These are phyloP conservation scores for Nakaseomyces nivariensis DNA, from an alignment of 1,139 yeast species.

Conservation along the genomic window DNA sequence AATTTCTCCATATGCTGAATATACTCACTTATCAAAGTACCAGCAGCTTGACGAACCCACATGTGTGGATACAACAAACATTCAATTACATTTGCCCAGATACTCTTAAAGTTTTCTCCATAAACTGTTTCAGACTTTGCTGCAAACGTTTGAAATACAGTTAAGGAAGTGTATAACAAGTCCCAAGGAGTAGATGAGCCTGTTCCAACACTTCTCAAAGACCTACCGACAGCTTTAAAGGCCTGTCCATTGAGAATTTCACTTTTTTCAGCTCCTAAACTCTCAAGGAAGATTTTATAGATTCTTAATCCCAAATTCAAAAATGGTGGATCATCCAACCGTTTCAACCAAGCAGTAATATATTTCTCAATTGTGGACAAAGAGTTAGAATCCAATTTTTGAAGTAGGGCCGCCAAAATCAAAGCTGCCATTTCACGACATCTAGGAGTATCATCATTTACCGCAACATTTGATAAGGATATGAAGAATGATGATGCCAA, in stretches of 20 bases:
- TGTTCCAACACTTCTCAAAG: conserved; percentile 33
- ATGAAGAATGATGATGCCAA: conserved; percentile 72
- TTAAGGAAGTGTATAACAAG: conserved; percentile 55
- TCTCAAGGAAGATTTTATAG: conserved; percentile 51
- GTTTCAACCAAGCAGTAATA: conserved; percentile 59
- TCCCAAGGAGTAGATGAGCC: conserved; percentile 54
- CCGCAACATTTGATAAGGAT: conserved; percentile 65
- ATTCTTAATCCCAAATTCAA: conserved; percentile 70
- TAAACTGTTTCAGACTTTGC: conserved; percentile 32
- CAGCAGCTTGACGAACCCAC: conserved; percentile 72
- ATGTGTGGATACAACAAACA: conserved; percentile 76
- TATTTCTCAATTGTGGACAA: conserved; percentile 46
- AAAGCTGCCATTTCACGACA: conserved; percentile 81
- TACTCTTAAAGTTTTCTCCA: conserved; percentile 19
- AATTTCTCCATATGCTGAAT: conserved; percentile 36
- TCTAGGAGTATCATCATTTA: conserved; percentile 67
- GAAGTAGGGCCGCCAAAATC: conserved; percentile 48
- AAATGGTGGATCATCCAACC: conserved; percentile 43
- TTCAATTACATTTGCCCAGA: conserved; percentile 48
- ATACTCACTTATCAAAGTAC: conserved; percentile 50
- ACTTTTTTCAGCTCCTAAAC: conserved; percentile 38
- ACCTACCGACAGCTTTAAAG: conserved; percentile 31
- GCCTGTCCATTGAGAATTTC: conserved; percentile 36
- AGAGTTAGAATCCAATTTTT: conserved; percentile 38
- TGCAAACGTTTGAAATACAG: conserved; percentile 35